phyloP scores from a whole-genome alignment of 2,329 filamentous ascomycete species.

The Aspergillus tanneri region DNA sequence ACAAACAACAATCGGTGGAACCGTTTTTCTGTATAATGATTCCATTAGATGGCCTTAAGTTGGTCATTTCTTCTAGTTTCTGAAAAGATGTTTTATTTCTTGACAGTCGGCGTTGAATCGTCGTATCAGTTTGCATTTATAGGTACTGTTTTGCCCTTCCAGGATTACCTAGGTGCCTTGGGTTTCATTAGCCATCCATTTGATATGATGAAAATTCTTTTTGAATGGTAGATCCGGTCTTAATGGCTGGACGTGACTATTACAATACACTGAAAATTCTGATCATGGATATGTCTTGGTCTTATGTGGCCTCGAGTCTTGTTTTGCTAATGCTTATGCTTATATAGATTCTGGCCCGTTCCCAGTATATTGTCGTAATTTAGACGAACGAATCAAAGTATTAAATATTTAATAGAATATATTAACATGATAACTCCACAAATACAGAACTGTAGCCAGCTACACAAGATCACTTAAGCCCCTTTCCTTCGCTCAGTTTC shows the following conservation, averaged over 20 bases:
- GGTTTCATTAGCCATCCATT: constrained; percentile 9
- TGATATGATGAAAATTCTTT: constrained; percentile 35
- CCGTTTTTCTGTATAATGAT: not conserved
- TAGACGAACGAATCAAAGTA: too few relatives aligned
- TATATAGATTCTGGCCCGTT: too few relatives aligned
- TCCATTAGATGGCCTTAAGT: not conserved
- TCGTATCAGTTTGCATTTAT: too few relatives aligned
- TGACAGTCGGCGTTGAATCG: too few relatives aligned
- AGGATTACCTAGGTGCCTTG: not conserved
- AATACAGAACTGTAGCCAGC: not conserved
- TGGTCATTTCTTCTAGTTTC: not conserved
- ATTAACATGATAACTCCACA: not conserved
- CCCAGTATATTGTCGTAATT: too few relatives aligned
- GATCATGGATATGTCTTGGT: too few relatives aligned
- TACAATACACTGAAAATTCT: constrained; percentile 44
- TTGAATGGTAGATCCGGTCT: constrained; percentile 33
- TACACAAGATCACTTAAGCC: not conserved
- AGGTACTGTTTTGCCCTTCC: not conserved
- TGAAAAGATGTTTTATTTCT: not conserved
- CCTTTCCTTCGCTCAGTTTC: constrained; percentile 17
- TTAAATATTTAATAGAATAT: too few relatives aligned
- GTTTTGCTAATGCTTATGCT: too few relatives aligned
- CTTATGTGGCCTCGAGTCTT: too few relatives aligned
- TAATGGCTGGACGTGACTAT: constrained; percentile 37
- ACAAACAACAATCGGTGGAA: not conserved